Percentiles rank a stretch among this genome's conserved stretches.
These are phyloP conservation scores for Exophiala sp. DNA, from an alignment of 2,329 filamentous ascomycete genomes.

Conservation along the genomic window DNA sequence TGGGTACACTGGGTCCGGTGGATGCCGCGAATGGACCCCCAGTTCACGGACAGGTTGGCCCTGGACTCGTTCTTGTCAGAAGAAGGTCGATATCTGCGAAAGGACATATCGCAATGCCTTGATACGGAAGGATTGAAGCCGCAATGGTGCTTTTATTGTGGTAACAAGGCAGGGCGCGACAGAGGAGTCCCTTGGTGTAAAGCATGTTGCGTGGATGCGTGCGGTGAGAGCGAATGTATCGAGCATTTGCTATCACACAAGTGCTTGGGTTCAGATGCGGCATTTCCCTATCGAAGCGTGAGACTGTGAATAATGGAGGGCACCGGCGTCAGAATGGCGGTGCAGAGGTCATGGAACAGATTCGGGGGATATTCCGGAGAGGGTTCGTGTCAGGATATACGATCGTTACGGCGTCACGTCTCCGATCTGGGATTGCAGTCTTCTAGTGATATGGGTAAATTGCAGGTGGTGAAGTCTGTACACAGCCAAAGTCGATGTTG, in stretches of 20 bases:
- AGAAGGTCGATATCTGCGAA: neutral
- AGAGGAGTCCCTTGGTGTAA: neutral
- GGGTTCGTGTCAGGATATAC: too few relatives aligned
- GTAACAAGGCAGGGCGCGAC: neutral
- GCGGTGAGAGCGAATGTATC: neutral
- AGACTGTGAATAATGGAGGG: too few relatives aligned
- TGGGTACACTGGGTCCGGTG: neutral
- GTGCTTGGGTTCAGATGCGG: neutral
- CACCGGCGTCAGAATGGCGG: too few relatives aligned
- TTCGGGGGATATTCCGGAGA: too few relatives aligned
- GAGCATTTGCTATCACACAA: neutral
- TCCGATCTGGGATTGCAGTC: too few relatives aligned
- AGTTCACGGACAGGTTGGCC: neutral
- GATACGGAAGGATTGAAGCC: neutral
- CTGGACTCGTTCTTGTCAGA: neutral
- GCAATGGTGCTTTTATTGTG: neutral
- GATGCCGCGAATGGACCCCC: neutral
- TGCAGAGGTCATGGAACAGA: too few relatives aligned
- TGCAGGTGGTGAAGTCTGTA: too few relatives aligned
- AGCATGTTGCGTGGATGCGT: neutral
- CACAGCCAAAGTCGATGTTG: too few relatives aligned
- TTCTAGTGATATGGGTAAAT: too few relatives aligned
- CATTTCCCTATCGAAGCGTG: neutral
- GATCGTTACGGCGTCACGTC: too few relatives aligned
- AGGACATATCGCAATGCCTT: neutral